Conservation (phyloP, 2,329 filamentous ascomycete species). For the Beauveria brongniartii region DNA sequence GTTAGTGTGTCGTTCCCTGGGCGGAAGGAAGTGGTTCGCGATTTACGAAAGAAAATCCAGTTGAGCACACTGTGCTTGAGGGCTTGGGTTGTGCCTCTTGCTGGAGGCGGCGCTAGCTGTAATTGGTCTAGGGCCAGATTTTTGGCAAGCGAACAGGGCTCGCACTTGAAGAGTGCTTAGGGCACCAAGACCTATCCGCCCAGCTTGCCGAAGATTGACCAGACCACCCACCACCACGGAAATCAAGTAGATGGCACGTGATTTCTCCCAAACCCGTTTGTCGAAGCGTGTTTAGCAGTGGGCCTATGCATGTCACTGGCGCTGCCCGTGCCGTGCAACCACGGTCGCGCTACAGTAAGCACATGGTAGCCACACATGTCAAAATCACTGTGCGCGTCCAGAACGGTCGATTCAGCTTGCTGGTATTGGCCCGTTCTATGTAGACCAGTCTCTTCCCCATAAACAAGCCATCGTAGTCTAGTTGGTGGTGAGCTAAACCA, state of each 20-base stretch:
- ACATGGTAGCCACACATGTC: too few species aligned
- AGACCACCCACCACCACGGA: constrained; percentile 2
- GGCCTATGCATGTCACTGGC: constrained; percentile 3
- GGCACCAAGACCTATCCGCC: constrained; percentile 31
- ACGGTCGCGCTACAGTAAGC: background rate
- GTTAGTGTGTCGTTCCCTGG: constrained; percentile 31
- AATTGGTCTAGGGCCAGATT: constrained; percentile 22
- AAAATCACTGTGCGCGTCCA: background rate
- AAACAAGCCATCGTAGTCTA: background rate
- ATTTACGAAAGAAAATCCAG: constrained; percentile 32
- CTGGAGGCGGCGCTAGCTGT: constrained; percentile 22
- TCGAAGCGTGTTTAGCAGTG: background rate
- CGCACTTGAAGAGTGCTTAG: constrained; percentile 27
- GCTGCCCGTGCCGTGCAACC: too few species aligned
- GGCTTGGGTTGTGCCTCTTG: constrained; percentile 32
- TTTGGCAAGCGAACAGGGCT: constrained; percentile 28
- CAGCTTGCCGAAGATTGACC: constrained; percentile 23
- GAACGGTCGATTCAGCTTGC: background rate
- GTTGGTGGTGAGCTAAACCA: background rate
- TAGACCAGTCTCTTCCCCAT: background rate
- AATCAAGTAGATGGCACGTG: background rate
- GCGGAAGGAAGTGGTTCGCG: constrained; percentile 30
- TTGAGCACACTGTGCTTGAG: constrained; percentile 22
- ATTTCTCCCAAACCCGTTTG: too few species aligned
- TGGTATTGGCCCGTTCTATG: background rate